Evolutionary conservation across 768 basidiomycete genomes (phyloP), one percentile per base, ranked within the genome.

Genomic region (Pleurotus citrinopileatus): DNA sequence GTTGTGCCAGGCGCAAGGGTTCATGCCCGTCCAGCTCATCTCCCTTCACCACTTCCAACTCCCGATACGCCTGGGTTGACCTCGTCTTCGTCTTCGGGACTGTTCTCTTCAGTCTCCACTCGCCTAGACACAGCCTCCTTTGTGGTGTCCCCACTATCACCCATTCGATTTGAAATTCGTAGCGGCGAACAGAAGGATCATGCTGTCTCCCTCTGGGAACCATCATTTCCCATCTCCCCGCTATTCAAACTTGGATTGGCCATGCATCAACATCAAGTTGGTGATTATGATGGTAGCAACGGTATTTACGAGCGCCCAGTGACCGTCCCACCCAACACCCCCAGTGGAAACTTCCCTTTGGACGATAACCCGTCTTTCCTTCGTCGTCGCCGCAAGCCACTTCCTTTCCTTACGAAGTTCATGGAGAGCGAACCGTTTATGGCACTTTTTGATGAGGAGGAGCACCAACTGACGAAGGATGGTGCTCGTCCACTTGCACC

Each of bases 231-330:
- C 22, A 22, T 19, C 48, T 17, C 48, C 7, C 34, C 48, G 12
- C 34, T 22, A 7, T 36, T 50, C 19, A 28, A 36, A n/a, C 34
- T 50, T 20, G 20, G n/a, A 20, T 20, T 37, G 48, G 19, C 34
- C 22, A 23, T 51, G 5, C 48, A 51, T 51, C 48, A 51, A 25
- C 22, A 51, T 51, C 48, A 51, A 36, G 48, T 51, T 51, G 48
- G 48, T 51, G 48, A 51, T 51, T 1, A 22, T 51, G 48, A 37
- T 51, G 48, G 32, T 36, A 37, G 34, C 27, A 7, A 36, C 23
- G 26, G 23, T 47, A 47, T 47, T 32, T 28, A 47, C 45, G 26
- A 47, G 17, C 17, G 19, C 4, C 48, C 29, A 34, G 17, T 51
- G 34, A 12, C 48, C 29, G 48, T 26, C 34, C 48, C 48, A 19